These are phyloP conservation scores for Solanum clarkiae DNA, from an alignment of 257 asterid species.

Conservation along the genomic window DNA sequence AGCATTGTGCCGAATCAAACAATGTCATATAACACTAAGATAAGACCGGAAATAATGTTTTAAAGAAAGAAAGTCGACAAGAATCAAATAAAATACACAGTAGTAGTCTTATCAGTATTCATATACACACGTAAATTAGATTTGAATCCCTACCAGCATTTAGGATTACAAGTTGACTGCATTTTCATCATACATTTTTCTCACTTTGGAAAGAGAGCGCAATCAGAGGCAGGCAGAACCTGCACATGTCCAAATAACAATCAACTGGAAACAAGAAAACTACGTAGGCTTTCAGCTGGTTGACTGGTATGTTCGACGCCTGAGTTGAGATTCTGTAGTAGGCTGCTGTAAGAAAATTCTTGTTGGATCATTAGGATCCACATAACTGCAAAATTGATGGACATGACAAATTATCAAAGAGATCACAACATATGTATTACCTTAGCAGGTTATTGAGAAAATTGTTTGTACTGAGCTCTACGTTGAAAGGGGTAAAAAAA, in stretches of 20 bases:
- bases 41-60: no score
- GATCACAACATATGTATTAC: background rate
- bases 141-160: background rate
- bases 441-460: background rate
- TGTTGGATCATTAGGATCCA: constrained; percentile 91
- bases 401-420: background rate
- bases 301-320: constrained; percentile 79
- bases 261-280: background rate
- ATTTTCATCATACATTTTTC: background rate
- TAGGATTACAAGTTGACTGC: background rate
- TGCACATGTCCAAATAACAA: background rate
- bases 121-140: background rate
- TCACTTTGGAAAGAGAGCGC: background rate
- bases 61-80: no score
- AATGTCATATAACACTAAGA: no score
- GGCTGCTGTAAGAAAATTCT: constrained; percentile 95
- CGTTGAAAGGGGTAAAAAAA: no score
- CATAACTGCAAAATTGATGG: constrained; percentile 49
- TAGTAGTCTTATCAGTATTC: background rate
- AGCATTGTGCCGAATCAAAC: no score
- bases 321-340: constrained; percentile 57
- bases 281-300: constrained; percentile 18
- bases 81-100: no score
- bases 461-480: background rate
- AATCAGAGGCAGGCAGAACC: background rate